Evolutionary conservation across 139 green algal species (phyloP), one percentile per base, ranked within the genome.

Genomic region (Micractinium sp.): DNA sequence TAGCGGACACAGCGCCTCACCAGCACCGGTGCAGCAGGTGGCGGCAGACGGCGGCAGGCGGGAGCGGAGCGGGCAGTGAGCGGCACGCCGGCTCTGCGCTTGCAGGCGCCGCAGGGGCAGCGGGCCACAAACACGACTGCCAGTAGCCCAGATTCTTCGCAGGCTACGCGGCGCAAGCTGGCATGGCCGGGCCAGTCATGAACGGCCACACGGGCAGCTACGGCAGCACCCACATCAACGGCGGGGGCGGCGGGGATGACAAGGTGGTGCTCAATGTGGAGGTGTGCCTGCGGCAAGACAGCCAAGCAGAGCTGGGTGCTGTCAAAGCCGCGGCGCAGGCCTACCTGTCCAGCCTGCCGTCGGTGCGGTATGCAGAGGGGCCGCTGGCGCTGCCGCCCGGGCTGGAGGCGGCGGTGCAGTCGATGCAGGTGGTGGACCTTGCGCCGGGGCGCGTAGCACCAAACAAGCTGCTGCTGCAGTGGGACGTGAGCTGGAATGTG

Each of bases 281-380:
- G 56, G 88, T 86, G n/a, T 80, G 66, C 63, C 56, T 91, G 79
- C 66, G 82, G 39, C 41, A 39, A n/a, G 89, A 92, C n/a, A 87
- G 74, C 63, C 73, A 36, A 31, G 84, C 85, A 3, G 33, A 85
- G 9, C 61, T 81, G 9, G 35, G 25, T 0, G 61, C 33, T 9
- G 85, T 89, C 19, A 38, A 73, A 4, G n/a, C 56, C 35, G 89
- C 60, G 27, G 85, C 63, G 25, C 56, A 39, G 27, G 31, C 78
- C 14, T 92, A 25, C 61, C 85, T 92, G 20, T 13, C n/a, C 38
- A 63, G 60, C 33, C 76, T 92, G 22, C n/a, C 81, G 16, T 85
- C 61, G 1, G 56, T 91, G 25, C 75, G 88, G 0, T 88, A 86
- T 38, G 38, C 60, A 19, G 82, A 91, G 60, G 89, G 69, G 9